These are phyloP conservation scores for Solanum bulbocastanum DNA, from an alignment of 257 asterid genomes.

Conservation along the genomic window DNA sequence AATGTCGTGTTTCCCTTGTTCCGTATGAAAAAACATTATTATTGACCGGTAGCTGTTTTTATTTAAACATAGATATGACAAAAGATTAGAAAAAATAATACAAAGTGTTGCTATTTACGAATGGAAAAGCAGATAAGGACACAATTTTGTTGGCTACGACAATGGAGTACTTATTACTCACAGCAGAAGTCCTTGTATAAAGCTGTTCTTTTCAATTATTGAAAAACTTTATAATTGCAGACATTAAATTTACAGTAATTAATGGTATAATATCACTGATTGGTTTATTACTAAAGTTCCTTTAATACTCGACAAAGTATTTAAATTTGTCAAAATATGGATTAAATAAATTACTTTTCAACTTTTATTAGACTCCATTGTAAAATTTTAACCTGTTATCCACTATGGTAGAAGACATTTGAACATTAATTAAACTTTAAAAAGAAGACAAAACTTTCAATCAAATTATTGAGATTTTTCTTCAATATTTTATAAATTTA, in stretches of 20 bases:
- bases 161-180: not conserved
- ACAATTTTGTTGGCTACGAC: not conserved
- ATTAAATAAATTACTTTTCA: not conserved
- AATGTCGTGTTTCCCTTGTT: not conserved
- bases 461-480: not conserved
- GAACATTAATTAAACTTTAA: not conserved
- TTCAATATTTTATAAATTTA: not conserved
- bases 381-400: not conserved
- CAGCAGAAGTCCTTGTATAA: not conserved
- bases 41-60: not conserved
- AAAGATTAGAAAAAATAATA: not conserved
- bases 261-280: not conserved
- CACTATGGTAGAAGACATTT: not conserved
- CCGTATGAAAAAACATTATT: not conserved
- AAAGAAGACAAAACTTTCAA: not conserved
- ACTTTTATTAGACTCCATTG: not conserved
- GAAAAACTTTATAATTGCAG: not conserved
- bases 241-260: not conserved
- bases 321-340: not conserved
- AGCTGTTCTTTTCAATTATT: not conserved
- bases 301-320: not conserved
- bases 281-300: not conserved
- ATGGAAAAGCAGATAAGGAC: not conserved
- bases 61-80: not conserved
- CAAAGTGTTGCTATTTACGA: not conserved